Conservation (phyloP, 176 grass and related monocot genomes). For the Oryza meridionalis region DNA sequence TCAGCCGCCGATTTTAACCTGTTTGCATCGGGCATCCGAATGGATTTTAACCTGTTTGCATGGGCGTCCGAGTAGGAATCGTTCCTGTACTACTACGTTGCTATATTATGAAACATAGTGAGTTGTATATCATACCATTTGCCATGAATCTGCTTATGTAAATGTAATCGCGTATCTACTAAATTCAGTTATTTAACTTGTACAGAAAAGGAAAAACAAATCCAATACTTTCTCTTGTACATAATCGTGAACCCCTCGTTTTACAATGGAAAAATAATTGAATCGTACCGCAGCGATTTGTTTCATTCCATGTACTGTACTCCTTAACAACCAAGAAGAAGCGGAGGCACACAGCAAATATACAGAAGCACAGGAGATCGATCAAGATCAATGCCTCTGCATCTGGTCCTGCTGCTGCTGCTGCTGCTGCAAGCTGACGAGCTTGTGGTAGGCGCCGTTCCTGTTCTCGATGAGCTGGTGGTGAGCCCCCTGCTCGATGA, state of each 20-base stretch:
- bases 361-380: not conserved
- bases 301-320: conserved; percentile 9
- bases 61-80: too few species aligned
- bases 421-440: conserved; percentile 79
- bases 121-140: not conserved
- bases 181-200: conserved; percentile 9
- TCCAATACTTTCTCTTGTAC: conserved; percentile 26
- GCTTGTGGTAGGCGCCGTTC: conserved; percentile 79
- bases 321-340: conserved; percentile 1
- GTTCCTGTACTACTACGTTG: too few species aligned
- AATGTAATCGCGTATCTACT: not conserved
- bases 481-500: conserved; percentile 85
- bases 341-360: not conserved
- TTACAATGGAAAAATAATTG: conserved; percentile 17
- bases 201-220: conserved; percentile 37
- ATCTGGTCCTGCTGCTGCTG: conserved; percentile 54
- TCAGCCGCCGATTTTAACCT: too few species aligned
- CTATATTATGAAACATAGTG: too few species aligned
- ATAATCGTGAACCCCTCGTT: conserved; percentile 13
- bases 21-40: too few species aligned
- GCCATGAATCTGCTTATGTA: not conserved
- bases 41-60: too few species aligned
- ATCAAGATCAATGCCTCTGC: conserved; percentile 33
- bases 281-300: not conserved
- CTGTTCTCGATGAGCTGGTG: conserved; percentile 67